phyloP scores from a whole-genome alignment of 805 yeast species.

The Metschnikowia lunata region DNA sequence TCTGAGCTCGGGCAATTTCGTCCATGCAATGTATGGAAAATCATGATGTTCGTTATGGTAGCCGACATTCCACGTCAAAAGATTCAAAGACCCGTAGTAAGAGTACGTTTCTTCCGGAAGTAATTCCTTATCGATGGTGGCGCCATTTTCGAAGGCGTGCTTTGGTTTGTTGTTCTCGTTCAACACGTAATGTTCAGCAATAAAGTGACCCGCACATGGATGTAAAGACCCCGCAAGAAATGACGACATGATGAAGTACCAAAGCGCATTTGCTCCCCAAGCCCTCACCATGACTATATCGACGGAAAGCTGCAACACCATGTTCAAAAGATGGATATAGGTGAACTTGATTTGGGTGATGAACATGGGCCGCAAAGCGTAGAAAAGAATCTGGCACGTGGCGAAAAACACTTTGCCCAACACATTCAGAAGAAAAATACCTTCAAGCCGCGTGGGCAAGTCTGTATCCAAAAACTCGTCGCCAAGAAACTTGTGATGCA shows the following conservation, averaged over 20 bases:
- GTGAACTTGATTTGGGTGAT: constrained; percentile 73
- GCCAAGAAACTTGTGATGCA: constrained; percentile 88
- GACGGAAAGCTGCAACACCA: constrained; percentile 52
- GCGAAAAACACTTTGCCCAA: constrained; percentile 89
- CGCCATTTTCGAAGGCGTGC: constrained; percentile 16
- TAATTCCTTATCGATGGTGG: constrained; percentile 26
- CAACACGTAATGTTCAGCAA: constrained; percentile 87
- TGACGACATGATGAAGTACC: constrained; percentile 69
- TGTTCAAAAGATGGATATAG: constrained; percentile 66
- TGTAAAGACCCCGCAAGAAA: constrained; percentile 89
- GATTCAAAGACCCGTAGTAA: constrained; percentile 76
- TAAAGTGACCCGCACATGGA: constrained; percentile 93
- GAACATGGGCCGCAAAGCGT: constrained; percentile 87
- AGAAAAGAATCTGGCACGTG: constrained; percentile 81
- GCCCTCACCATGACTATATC: constrained; percentile 53
- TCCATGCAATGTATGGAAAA: constrained; percentile 92
- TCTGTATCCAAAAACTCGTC: constrained; percentile 83
- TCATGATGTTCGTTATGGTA: constrained; percentile 94
- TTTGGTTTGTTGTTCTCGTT: constrained; percentile 47
- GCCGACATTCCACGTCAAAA: constrained; percentile 88
- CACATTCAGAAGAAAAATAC: constrained; percentile 64
- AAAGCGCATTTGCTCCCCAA: constrained; percentile 63
- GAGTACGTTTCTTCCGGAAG: constrained; percentile 78
- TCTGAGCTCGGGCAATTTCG: constrained; percentile 61
- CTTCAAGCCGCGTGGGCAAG: constrained; percentile 78